Evolutionary conservation across 306 rosid genomes (phyloP).

Genomic region (Acacia crassicarpa): DNA sequence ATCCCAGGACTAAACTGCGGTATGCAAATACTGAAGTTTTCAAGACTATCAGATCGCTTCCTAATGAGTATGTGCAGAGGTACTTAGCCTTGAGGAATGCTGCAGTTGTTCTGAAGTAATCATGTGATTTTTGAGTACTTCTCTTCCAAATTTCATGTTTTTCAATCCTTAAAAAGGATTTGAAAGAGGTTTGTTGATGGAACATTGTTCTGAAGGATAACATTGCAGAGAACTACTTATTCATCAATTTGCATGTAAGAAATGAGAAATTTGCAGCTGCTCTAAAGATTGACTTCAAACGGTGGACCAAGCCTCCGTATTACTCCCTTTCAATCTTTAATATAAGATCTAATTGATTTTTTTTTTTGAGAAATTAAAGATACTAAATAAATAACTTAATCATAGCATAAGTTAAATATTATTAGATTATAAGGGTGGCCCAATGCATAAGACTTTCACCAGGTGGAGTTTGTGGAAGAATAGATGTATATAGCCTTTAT

Average conservation of each 20-base stretch:
- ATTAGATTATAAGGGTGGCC: too few relatives aligned
- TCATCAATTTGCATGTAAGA: not conserved
- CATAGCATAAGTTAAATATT: too few relatives aligned
- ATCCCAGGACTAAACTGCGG: conserved; percentile 87
- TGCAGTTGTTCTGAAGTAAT: conserved; percentile 73
- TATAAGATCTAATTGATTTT: too few relatives aligned
- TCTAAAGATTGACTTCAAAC: too few relatives aligned
- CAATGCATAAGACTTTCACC: fast-evolving
- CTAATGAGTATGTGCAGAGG: conserved; percentile 86
- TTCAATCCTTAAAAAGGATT: not conserved
- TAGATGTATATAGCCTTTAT: too few relatives aligned
- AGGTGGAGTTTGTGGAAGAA: fast-evolving
- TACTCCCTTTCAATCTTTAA: fast-evolving
- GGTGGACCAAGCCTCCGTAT: too few relatives aligned
- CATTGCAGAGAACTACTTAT: not conserved
- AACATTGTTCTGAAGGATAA: not conserved
- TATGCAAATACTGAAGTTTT: conserved; percentile 82
- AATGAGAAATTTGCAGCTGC: not conserved
- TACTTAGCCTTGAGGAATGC: conserved; percentile 85
- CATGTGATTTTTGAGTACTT: not conserved
- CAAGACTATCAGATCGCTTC: conserved; percentile 76
- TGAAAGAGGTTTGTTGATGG: conserved; percentile 1
- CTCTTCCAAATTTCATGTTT: not conserved
- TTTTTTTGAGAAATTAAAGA: too few relatives aligned
- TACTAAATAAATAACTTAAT: too few relatives aligned